Evolutionary conservation across 352 stramenopile species (phyloP).

Genomic region (Pythium volutum): DNA sequence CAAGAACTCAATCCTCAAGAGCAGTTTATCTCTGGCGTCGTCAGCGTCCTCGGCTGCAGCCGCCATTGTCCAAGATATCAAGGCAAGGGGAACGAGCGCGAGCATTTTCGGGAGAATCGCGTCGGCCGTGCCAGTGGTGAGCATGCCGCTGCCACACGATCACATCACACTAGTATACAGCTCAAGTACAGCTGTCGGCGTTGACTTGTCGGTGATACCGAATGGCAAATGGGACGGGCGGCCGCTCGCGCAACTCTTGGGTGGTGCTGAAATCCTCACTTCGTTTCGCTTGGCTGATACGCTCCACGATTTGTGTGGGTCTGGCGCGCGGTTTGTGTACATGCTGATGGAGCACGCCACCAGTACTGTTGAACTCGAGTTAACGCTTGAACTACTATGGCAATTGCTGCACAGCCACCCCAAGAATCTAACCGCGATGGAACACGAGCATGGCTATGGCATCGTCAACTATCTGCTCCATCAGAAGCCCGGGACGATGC

Average conservation of each 20-base stretch:
- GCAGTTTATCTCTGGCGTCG: constrained; percentile 54
- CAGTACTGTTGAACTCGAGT: constrained; percentile 39
- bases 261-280: constrained; percentile 29
- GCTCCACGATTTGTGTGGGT: constrained; percentile 44
- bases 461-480: constrained; percentile 69
- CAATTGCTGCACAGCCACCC: constrained; percentile 33
- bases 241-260: constrained; percentile 54
- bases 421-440: constrained; percentile 54
- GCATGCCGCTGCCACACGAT: constrained; percentile 45
- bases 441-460: constrained; percentile 69
- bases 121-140: constrained; percentile 45
- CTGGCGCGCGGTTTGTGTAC: constrained; percentile 53
- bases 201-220: constrained; percentile 43
- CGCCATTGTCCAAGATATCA: constrained; percentile 71
- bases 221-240: constrained; percentile 52
- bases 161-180: constrained; percentile 53
- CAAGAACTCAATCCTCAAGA: constrained; percentile 44
- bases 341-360: constrained; percentile 44
- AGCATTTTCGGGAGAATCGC: constrained; percentile 56
- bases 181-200: constrained; percentile 31
- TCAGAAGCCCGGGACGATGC: constrained; percentile 37
- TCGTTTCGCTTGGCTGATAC: constrained; percentile 34
- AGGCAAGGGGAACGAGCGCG: constrained; percentile 29
- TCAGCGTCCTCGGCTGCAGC: constrained; percentile 59
- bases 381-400: constrained; percentile 40